These are phyloP conservation scores for Rubus idaeus DNA, from an alignment of 306 rosid genomes.

Conservation along the genomic window DNA sequence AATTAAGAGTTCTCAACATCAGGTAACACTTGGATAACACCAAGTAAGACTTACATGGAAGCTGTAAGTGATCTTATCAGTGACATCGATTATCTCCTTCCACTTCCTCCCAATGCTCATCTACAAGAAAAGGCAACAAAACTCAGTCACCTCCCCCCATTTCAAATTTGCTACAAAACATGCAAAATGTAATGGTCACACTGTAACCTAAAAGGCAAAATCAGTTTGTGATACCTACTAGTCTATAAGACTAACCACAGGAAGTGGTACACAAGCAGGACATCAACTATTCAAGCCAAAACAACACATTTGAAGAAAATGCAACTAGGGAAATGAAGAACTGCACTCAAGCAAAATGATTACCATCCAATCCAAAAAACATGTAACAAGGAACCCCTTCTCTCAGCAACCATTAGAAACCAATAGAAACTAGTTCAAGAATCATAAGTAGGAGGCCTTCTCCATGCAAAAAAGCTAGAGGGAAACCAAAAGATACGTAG, in stretches of 20 bases:
- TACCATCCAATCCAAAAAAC: neutral
- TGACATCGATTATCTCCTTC: constrained; percentile 82
- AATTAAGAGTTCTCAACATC: neutral
- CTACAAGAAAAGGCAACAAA: constrained; percentile 43
- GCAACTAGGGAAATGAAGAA: neutral
- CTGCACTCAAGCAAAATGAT: neutral
- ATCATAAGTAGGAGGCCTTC: neutral
- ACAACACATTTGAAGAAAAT: neutral
- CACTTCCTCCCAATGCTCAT: constrained; percentile 95
- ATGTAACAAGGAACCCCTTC: neutral
- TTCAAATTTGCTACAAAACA: constrained; percentile 2
- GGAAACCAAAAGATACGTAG: neutral
- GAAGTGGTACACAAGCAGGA: neutral
- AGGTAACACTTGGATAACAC: neutral
- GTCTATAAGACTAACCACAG: neutral
- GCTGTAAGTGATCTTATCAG: constrained; percentile 69
- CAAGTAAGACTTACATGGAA: constrained; percentile 60
- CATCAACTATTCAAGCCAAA: neutral
- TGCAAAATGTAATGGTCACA: neutral
- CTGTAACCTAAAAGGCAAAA: neutral
- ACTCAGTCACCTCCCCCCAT: neutral
- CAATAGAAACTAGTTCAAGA: neutral
- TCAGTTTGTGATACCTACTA: neutral
- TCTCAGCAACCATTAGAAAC: no score
- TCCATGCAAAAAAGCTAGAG: neutral